Conservation (phyloP, 139 green algal genomes). For the Chlorella sp. region DNA sequence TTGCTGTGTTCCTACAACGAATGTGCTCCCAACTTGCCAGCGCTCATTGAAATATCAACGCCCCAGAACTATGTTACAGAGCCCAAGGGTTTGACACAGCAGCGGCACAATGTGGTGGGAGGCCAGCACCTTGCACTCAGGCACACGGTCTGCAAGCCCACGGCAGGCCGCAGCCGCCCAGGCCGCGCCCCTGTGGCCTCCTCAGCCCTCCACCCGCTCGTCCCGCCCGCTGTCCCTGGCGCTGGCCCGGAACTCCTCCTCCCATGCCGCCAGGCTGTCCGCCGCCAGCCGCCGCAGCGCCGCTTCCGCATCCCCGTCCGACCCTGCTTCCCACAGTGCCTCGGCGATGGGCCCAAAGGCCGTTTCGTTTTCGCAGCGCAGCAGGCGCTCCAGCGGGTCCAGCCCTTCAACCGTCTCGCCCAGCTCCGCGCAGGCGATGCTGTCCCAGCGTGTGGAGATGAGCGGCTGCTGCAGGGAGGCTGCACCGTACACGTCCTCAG, state of each 20-base stretch:
- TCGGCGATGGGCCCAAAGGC: conserved; percentile 69
- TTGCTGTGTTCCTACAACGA: too few species aligned
- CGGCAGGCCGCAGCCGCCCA: too few species aligned
- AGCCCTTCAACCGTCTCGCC: conserved; percentile 69
- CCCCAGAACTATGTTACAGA: too few species aligned
- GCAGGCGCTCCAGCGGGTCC: conserved; percentile 72
- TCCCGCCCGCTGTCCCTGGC: conserved; percentile 30
- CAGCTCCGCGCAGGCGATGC: conserved; percentile 43
- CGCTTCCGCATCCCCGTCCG: conserved; percentile 58
- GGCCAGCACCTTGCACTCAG: too few species aligned
- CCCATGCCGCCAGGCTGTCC: conserved; percentile 59
- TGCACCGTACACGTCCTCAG: conserved; percentile 58
- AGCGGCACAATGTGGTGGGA: too few species aligned
- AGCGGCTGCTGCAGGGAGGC: conserved; percentile 61
- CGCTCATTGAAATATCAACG: too few species aligned
- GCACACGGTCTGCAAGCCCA: too few species aligned
- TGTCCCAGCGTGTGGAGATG: conserved; percentile 64
- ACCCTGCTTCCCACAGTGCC: conserved; percentile 69
- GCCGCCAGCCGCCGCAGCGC: conserved; percentile 52
- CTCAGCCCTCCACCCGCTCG: conserved; percentile 31
- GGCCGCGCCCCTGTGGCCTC: too few species aligned
- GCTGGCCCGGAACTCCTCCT: conserved; percentile 46
- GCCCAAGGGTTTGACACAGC: too few species aligned
- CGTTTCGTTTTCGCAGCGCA: conserved; percentile 69
- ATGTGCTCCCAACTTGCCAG: too few species aligned